These are phyloP conservation scores for Dissophora globulifera DNA, from an alignment of 192 early-diverging fungal species.

Conservation along the genomic window DNA sequence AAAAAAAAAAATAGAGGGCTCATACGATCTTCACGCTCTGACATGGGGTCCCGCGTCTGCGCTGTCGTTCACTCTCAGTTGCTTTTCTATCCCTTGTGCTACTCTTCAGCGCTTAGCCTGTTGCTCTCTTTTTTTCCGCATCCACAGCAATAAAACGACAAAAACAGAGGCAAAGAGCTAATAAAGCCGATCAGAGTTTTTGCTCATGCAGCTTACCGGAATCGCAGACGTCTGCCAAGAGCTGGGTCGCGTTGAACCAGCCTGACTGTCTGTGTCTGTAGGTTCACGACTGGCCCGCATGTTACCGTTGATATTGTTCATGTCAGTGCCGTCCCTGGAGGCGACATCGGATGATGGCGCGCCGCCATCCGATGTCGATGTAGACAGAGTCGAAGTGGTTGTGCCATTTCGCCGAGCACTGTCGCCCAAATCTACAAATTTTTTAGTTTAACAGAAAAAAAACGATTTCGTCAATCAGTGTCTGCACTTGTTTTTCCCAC, in stretches of 20 bases:
- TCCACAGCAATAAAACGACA: not conserved
- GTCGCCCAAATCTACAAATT: too few relatives aligned
- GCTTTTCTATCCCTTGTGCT: not conserved
- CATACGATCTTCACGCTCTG: slow-evolving; percentile 20
- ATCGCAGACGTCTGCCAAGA: slow-evolving; percentile 37
- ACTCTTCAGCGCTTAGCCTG: too few relatives aligned
- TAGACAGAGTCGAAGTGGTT: too few relatives aligned
- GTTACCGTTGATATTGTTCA: not conserved
- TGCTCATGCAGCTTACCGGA: slow-evolving; percentile 37
- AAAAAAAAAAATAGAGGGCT: slow-evolving; percentile 12
- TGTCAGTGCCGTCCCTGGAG: not conserved
- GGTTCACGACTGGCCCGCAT: slow-evolving; percentile 10
- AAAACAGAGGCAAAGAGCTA: not conserved
- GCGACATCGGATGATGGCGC: too few relatives aligned
- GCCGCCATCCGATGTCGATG: too few relatives aligned
- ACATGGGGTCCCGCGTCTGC: slow-evolving; percentile 19
- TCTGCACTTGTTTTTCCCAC: too few relatives aligned
- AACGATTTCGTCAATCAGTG: too few relatives aligned
- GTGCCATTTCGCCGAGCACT: too few relatives aligned
- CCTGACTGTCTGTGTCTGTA: slow-evolving; percentile 34
- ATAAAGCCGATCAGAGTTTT: slow-evolving; percentile 1
- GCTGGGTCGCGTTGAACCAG: slow-evolving; percentile 33
- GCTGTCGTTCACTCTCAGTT: too few relatives aligned
- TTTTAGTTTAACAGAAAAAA: too few relatives aligned
- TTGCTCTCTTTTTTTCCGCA: not conserved